Base-by-base conservation (phyloP, 352 stramenopile genomes). In the Pythium scleroteichum region DNA sequence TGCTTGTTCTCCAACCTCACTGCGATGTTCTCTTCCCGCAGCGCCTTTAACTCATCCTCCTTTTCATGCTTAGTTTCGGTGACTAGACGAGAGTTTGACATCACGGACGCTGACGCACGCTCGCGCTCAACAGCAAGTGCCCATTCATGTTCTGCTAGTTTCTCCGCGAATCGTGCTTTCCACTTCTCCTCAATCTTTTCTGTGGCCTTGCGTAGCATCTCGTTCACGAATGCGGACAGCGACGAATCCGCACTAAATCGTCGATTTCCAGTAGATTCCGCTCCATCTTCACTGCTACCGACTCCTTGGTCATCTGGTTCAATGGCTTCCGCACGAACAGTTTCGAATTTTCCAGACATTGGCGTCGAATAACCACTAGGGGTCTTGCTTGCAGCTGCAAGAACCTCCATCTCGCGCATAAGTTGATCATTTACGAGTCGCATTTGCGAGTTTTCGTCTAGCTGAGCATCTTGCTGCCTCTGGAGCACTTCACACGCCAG, bases 171-270 rank as follows among this genome's bases (percentile, higher is more conserved):
- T 10, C 84, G 77, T 23, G 69, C 69, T 53, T 86, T 90, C 84
- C 84, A 93, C 53, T 91, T 93, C 24, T 89, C 77, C 57, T 93
- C 82, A 41, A 93, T 93, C 52, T 89, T 81, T 39, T 93, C 79
- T 1, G 84, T 91, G 3, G 84, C 84, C 35, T 85, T 84, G 40
- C 88, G 81, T 39, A 93, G 58, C 48, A 91, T 87, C 33, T 80
- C 71, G 24, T 82, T 80, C 45, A 92, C 80, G 58, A 87, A 90
- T n/a, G 72, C 76, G 0, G 82, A 90, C 27, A 92, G 47, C 14
- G 82, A 82, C n/a, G 82, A 90, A 39, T 90, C 78, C 8, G 33
- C 52, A 40, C 63, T 71, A 19, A 64, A 45, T 10, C 51, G 49
- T 35, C 40, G 32, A 47, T 23, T 33, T 44, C 33, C 8, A 16